Conservation (phyloP, 2,329 filamentous ascomycete species). For the Talaromyces sp. region DNA sequence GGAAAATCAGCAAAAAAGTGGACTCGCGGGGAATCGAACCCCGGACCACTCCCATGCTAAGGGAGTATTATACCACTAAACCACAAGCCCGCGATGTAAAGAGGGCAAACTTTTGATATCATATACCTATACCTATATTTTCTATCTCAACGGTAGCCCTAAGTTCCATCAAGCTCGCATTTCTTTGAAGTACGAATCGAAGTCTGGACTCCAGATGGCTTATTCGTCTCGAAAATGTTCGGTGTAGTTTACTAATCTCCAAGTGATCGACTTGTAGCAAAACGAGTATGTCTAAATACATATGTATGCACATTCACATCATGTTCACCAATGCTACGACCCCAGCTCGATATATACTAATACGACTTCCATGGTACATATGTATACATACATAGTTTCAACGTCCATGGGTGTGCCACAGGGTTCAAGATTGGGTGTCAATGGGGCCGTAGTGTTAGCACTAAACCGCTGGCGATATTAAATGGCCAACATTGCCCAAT, state of each 20-base stretch:
- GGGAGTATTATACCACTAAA: conserved; percentile 45
- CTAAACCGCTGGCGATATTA: too few species aligned
- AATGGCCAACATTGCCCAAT: background rate
- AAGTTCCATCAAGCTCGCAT: background rate
- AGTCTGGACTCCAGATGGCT: background rate
- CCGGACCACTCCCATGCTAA: conserved; percentile 45
- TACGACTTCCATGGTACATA: background rate
- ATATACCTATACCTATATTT: background rate
- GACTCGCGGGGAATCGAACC: conserved; percentile 47
- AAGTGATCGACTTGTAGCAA: too few species aligned
- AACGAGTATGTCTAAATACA: background rate
- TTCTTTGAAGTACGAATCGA: background rate
- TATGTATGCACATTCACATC: background rate
- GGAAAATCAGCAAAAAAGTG: conserved; percentile 23
- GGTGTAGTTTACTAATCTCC: background rate
- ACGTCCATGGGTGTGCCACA: background rate
- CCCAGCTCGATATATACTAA: background rate
- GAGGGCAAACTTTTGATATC: rapidly evolving
- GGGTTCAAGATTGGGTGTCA: background rate
- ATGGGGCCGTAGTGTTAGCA: background rate
- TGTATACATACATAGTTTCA: background rate
- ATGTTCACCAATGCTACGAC: background rate
- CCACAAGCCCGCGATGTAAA: conserved; percentile 26
- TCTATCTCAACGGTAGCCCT: background rate
- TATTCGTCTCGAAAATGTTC: background rate